Evolutionary conservation across 768 basidiomycete species (phyloP), one percentile per base, ranked within the genome.

Genomic region (Rhizopogon salebrosus): DNA sequence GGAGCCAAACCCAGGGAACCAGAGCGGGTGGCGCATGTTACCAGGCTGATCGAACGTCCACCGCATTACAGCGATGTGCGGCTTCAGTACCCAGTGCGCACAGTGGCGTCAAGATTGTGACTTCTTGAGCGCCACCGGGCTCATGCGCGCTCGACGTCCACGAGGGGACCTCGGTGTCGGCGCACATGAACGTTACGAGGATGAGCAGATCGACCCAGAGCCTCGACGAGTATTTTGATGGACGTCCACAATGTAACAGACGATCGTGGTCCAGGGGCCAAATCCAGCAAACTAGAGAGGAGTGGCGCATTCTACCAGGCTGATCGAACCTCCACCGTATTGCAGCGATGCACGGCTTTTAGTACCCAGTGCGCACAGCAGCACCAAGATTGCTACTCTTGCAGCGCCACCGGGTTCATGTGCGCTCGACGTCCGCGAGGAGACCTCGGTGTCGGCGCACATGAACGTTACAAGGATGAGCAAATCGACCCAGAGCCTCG

Each of bases 61-160:
- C 42, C 50, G 40, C 49, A 49, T 48, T 45, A 45, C 50, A 43
- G 50, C 50, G 40, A 43, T 46, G 50, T 45, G 49, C 40, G 50
- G 40, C 50, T 45, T 27, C 8, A 18, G 29, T 27, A 27, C 50
- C 50, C 43, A 31, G 50, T 42, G 50, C 50, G 50, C 27, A 51
- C 50, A 23, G 50, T 11, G 13, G 20, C 43, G 43, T 31, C 39
- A 51, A 51, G 50, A n/a, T 51, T 51, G 50, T 43, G 29, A 8
- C 20, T 51, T 43, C 31, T 48, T 42, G 2, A 51, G 26, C 22
- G 50, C 41, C 27, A 45, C 51, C 36, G 50, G 54, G 41, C 26
- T 43, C 50, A 50, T 52, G 54, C 50, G 27, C 36, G 49, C 54
- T 38, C 54, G 54, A 54, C 54, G 26, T 38, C 42, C 54, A 6